phyloP scores from a whole-genome alignment of 1,284 basidiomycete species.

The Ganoderma lingzhi region DNA sequence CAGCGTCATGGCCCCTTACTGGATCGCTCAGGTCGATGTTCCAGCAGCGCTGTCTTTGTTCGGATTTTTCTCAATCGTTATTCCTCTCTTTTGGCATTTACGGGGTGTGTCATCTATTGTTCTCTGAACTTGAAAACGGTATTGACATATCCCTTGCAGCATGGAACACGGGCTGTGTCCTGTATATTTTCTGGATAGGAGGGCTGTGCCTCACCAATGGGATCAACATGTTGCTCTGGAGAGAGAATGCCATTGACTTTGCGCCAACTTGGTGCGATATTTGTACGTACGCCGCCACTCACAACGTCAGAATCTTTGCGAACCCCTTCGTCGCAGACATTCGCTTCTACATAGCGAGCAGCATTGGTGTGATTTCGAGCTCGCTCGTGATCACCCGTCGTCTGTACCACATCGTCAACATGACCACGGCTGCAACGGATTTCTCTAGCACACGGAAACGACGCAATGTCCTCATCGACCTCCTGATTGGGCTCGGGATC shows the following conservation, averaged over 20 bases:
- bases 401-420: slow-evolving; percentile 53
- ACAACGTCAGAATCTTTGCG: background rate
- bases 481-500: slow-evolving; percentile 46
- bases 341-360: slow-evolving; percentile 45
- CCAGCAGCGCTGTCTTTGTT: slow-evolving; percentile 30
- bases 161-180: slow-evolving; percentile 63
- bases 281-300: slow-evolving; percentile 48
- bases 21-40: slow-evolving; percentile 10
- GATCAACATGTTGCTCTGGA: slow-evolving; percentile 78
- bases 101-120: slow-evolving; percentile 45
- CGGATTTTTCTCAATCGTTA: slow-evolving; percentile 30
- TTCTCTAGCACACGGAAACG: slow-evolving; percentile 40
- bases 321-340: slow-evolving; percentile 40
- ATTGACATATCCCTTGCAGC: slow-evolving; percentile 33
- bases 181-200: slow-evolving; percentile 70
- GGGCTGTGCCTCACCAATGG: slow-evolving; percentile 61
- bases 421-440: slow-evolving; percentile 39
- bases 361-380: slow-evolving; percentile 50
- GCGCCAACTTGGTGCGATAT: slow-evolving; percentile 83
- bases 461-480: slow-evolving; percentile 46
- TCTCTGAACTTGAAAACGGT: background rate
- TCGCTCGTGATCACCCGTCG: slow-evolving; percentile 59
- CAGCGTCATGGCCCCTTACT: background rate
- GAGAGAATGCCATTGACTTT: slow-evolving; percentile 58
- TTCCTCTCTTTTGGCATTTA: slow-evolving; percentile 69